Percentiles rank a stretch among this genome's conserved stretches.
Evolutionary conservation across 176 grass and related monocot genomes (phyloP).

Genomic region (Ampelocalamus luodianensis): DNA sequence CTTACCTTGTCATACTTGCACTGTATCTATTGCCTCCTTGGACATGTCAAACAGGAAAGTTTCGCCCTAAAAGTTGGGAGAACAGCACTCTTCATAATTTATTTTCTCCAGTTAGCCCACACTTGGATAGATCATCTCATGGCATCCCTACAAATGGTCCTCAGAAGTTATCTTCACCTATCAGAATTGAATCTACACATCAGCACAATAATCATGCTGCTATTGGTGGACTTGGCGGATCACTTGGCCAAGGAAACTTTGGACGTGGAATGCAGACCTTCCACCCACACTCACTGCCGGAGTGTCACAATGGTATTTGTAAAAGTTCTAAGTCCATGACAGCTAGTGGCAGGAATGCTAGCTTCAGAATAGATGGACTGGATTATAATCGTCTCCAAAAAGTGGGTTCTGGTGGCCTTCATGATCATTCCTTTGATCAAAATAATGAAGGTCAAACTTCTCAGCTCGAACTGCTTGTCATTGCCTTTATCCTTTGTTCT

Average conservation of each 20-base stretch:
- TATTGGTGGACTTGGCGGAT: conserved; percentile 43
- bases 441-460: conserved; percentile 59
- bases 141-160: conserved; percentile 30
- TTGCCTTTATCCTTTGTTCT: neutral
- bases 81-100: conserved; percentile 21
- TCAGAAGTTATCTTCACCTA: conserved; percentile 61
- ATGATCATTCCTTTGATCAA: conserved; percentile 51
- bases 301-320: conserved; percentile 40
- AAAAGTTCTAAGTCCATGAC: conserved; percentile 57
- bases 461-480: neutral
- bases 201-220: conserved; percentile 44
- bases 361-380: conserved; percentile 57
- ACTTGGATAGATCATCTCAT: conserved; percentile 44
- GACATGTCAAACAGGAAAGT: conserved; percentile 45
- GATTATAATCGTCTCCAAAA: conserved; percentile 52
- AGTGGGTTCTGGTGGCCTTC: conserved; percentile 46
- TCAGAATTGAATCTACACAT: conserved; percentile 55
- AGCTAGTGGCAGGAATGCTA: conserved; percentile 36
- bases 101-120: conserved; percentile 49
- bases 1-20: neutral
- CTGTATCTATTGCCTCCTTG: neutral
- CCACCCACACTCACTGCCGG: conserved; percentile 66
- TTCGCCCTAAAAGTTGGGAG: conserved; percentile 42
- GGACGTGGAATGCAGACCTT: conserved; percentile 54
- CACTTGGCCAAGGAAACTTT: conserved; percentile 60